Conservation (phyloP, 2,329 filamentous ascomycete genomes). For the Sporothrix euskadiensis region DNA sequence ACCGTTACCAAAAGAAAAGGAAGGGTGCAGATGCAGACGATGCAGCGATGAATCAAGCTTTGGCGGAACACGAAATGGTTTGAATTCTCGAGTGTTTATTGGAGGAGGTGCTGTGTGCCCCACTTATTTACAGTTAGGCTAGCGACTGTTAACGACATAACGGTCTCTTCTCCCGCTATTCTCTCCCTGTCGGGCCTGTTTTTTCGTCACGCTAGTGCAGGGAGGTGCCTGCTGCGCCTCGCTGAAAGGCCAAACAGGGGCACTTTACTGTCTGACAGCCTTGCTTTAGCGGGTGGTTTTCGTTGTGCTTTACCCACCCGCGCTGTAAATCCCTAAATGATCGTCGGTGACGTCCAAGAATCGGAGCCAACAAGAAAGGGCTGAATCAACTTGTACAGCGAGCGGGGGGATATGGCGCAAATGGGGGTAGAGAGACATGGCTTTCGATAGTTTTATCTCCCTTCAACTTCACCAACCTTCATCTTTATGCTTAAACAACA, state of each 20-base stretch:
- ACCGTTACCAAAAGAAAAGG: not conserved
- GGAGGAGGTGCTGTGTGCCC: not conserved
- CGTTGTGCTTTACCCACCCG: not conserved
- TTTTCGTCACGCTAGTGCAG: not conserved
- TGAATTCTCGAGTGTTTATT: not conserved
- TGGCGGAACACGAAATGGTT: not conserved
- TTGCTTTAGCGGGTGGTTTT: conserved; percentile 1
- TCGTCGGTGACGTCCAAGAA: conserved; percentile 7
- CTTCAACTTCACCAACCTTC: not conserved
- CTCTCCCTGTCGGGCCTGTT: not conserved
- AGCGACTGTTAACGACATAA: not conserved
- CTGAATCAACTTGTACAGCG: not conserved
- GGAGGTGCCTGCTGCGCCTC: conserved; percentile 14
- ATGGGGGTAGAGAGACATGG: not conserved
- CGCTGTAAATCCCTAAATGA: conserved; percentile 12
- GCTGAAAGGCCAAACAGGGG: conserved; percentile 11
- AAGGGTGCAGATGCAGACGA: not conserved
- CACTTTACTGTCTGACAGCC: not conserved
- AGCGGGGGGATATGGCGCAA: conserved; percentile 2
- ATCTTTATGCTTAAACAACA: not conserved
- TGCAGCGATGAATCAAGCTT: not conserved
- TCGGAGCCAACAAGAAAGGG: not conserved
- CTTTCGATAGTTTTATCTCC: too few species aligned
- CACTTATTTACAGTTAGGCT: not conserved
- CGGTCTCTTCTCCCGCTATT: not conserved